Evolutionary conservation across 257 asterid species (phyloP).

Genomic region (Scutellaria minor): DNA sequence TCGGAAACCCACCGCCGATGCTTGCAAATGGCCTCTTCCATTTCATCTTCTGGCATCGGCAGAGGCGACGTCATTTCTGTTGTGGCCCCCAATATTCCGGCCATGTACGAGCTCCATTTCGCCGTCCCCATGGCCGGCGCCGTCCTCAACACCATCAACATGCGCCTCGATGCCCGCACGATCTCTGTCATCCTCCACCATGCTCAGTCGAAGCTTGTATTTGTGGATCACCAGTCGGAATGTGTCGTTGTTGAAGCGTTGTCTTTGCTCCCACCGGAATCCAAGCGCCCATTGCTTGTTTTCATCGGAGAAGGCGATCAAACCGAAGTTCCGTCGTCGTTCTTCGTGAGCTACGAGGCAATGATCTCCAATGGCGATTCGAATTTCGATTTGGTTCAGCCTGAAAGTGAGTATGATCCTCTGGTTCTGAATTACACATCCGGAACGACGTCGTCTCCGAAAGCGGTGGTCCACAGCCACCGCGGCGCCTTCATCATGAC

Average conservation of each 20-base stretch:
- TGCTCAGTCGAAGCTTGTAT: constrained; percentile 56
- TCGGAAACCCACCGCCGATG: constrained; percentile 57
- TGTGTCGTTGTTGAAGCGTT: constrained; percentile 53
- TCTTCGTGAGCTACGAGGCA: constrained; percentile 41
- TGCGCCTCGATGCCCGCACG: constrained; percentile 76
- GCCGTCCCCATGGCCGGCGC: constrained; percentile 84
- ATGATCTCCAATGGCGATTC: constrained; percentile 52
- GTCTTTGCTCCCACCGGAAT: constrained; percentile 48
- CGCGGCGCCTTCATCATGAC: constrained; percentile 55
- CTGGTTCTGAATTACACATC: constrained; percentile 71
- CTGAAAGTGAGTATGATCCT: constrained; percentile 61
- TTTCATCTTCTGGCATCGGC: constrained; percentile 51
- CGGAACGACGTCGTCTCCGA: constrained; percentile 82
- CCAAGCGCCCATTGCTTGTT: constrained; percentile 48
- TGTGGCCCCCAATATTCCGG: constrained; percentile 70
- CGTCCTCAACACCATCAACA: constrained; percentile 60
- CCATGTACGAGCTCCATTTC: constrained; percentile 81
- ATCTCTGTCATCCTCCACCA: constrained; percentile 63
- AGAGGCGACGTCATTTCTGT: constrained; percentile 65
- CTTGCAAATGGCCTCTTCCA: constrained; percentile 58
- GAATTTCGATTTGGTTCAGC: constrained; percentile 62
- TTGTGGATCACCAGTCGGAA: constrained; percentile 59
- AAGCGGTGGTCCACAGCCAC: constrained; percentile 82
- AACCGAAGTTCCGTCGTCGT: neutral
- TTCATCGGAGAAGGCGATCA: constrained; percentile 41